These are phyloP conservation scores for Clonostachys solani DNA, from an alignment of 2,329 filamentous ascomycete species.

Conservation along the genomic window DNA sequence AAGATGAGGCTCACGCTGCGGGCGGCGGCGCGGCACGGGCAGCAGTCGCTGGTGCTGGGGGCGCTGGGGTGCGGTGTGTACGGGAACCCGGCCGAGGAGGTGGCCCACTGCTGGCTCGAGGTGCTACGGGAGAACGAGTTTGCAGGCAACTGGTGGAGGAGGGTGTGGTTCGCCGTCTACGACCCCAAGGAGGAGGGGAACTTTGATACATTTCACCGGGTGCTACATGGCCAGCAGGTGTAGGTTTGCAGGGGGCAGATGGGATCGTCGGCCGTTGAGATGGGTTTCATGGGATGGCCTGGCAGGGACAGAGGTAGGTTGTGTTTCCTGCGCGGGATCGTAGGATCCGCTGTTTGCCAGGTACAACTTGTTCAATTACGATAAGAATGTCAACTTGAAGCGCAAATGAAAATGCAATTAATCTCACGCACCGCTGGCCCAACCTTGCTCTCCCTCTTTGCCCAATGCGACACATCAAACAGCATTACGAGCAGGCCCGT, in stretches of 20 bases:
- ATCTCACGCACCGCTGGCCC: too few relatives aligned
- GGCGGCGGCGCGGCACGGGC: slow-evolving; percentile 50
- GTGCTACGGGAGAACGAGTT: slow-evolving; percentile 60
- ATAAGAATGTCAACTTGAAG: too few relatives aligned
- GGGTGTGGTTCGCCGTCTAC: slow-evolving; percentile 60
- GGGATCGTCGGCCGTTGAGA: too few relatives aligned
- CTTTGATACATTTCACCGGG: slow-evolving; percentile 41
- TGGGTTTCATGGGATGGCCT: too few relatives aligned
- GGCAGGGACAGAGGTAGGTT: too few relatives aligned
- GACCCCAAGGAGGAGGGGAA: slow-evolving; percentile 41
- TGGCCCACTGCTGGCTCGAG: slow-evolving; percentile 59
- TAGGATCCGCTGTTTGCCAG: too few relatives aligned
- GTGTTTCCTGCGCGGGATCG: too few relatives aligned
- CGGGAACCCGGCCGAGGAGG: slow-evolving; percentile 54
- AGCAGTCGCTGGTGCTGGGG: slow-evolving; percentile 59
- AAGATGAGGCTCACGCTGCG: slow-evolving; percentile 61
- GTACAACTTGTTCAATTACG: too few relatives aligned
- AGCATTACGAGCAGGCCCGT: too few relatives aligned
- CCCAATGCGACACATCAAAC: too few relatives aligned
- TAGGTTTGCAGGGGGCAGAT: slow-evolving; percentile 2
- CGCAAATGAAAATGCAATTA: too few relatives aligned
- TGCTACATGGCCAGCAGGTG: slow-evolving; percentile 29
- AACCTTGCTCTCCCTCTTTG: too few relatives aligned
- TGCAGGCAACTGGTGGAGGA: slow-evolving; percentile 57
- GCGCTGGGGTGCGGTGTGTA: slow-evolving; percentile 69